A percentile compares a stretch with the other conserved stretches of the same genome.
Evolutionary conservation across 2,329 filamentous ascomycete species (phyloP).

Genomic region (Colletotrichum magnum): DNA sequence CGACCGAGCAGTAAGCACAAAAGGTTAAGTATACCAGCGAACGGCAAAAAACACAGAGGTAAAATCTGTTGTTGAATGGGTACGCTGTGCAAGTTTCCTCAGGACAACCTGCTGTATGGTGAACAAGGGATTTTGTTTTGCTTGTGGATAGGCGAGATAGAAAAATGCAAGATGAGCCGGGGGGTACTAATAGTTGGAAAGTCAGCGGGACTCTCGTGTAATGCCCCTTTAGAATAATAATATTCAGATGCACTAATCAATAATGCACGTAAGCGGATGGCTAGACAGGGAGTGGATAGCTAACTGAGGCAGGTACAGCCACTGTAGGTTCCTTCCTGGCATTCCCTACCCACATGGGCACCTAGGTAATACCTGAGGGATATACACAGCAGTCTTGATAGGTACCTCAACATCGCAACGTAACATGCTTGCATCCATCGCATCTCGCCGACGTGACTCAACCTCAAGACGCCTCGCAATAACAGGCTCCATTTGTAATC

Average conservation of each 20-base stretch:
- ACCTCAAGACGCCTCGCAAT: constrained; percentile 23
- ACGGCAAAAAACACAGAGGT: background rate
- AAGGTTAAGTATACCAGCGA: constrained; percentile 4
- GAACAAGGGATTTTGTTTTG: constrained; percentile 11
- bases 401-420: constrained; percentile 31
- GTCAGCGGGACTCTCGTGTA: background rate
- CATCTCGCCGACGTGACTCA: constrained; percentile 35
- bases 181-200: background rate
- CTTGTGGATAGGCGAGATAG: constrained; percentile 9
- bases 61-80: constrained; percentile 1
- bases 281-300: too few relatives aligned
- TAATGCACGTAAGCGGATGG: too few relatives aligned
- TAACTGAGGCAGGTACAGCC: background rate
- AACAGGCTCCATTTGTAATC: constrained; percentile 14
- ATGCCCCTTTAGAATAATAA: background rate
- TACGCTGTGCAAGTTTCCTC: constrained; percentile 3
- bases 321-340: too few relatives aligned
- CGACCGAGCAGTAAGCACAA: too few relatives aligned
- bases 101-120: constrained; percentile 10
- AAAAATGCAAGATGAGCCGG: background rate
- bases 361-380: background rate
- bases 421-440: constrained; percentile 16
- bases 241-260: too few relatives aligned
- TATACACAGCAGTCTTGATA: constrained; percentile 10
- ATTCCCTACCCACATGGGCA: background rate